These are phyloP conservation scores for Penicillium freii DNA, from an alignment of 2,329 filamentous ascomycete species.

Conservation along the genomic window DNA sequence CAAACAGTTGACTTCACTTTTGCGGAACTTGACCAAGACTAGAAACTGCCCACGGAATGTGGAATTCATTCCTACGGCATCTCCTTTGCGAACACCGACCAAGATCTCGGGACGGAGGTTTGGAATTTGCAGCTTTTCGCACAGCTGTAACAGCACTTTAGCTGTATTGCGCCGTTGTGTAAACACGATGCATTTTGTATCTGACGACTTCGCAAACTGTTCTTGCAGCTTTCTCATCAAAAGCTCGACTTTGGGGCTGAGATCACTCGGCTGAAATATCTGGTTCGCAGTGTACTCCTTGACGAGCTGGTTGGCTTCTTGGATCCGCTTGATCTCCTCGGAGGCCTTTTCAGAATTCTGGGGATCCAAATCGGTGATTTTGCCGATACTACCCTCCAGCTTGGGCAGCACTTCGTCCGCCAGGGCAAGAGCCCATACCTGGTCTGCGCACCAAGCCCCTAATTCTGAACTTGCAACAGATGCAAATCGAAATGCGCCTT, in stretches of 20 bases:
- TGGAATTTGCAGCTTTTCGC: constrained; percentile 57
- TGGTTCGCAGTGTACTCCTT: constrained; percentile 50
- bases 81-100: constrained; percentile 58
- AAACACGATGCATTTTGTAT: constrained; percentile 80
- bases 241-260: constrained; percentile 72
- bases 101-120: constrained; percentile 63
- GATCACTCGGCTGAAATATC: constrained; percentile 36
- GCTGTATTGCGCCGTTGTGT: constrained; percentile 77
- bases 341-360: constrained; percentile 46
- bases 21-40: constrained; percentile 64
- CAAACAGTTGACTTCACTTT: constrained; percentile 32
- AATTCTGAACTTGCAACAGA: constrained; percentile 62
- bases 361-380: constrained; percentile 4
- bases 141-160: constrained; percentile 66
- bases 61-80: constrained; percentile 58
- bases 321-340: constrained; percentile 55
- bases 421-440: constrained; percentile 72
- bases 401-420: constrained; percentile 61
- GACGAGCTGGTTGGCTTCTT: constrained; percentile 58
- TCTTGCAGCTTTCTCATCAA: constrained; percentile 61
- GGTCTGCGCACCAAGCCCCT: constrained; percentile 81
- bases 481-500: constrained; percentile 59
- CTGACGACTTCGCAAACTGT: constrained; percentile 59
- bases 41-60: constrained; percentile 73
- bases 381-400: constrained; percentile 53